Conservation (phyloP, 257 asterid species). For the Eucommia ulmoides region DNA sequence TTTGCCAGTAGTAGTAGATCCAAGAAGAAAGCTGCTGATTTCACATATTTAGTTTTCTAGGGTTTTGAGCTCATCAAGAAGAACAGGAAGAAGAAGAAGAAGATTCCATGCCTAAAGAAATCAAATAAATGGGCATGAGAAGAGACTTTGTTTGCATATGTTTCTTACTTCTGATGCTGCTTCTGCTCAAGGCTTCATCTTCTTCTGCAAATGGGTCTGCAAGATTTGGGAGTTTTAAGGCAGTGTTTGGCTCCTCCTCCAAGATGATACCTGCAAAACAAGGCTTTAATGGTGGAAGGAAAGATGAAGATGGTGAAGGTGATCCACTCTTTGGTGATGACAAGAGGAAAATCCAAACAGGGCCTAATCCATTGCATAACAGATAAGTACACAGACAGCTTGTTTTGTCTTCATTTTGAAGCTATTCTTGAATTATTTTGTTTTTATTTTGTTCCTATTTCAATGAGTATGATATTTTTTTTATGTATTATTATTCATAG, state of each 20-base stretch:
- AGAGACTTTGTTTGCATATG: not conserved
- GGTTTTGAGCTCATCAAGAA: conserved; percentile 1
- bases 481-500: no score
- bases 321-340: not conserved
- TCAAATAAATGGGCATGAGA: not conserved
- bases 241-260: not conserved
- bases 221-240: not conserved
- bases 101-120: not conserved
- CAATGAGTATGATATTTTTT: no score
- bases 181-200: not conserved
- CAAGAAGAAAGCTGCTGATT: not conserved
- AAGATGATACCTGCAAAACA: no score
- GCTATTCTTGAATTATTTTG: no score
- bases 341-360: conserved; percentile 1
- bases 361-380: conserved; percentile 3
- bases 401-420: no score
- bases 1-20: not conserved
- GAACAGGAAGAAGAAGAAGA: no score
- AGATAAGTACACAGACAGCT: conserved; percentile 1
- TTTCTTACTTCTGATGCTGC: not conserved
- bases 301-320: not conserved
- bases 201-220: not conserved
- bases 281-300: not conserved
- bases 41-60: not conserved
- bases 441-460: no score